phyloP scores from a whole-genome alignment of 225 moss, liverwort and hornwort species.

The Lunularia cruciata region DNA sequence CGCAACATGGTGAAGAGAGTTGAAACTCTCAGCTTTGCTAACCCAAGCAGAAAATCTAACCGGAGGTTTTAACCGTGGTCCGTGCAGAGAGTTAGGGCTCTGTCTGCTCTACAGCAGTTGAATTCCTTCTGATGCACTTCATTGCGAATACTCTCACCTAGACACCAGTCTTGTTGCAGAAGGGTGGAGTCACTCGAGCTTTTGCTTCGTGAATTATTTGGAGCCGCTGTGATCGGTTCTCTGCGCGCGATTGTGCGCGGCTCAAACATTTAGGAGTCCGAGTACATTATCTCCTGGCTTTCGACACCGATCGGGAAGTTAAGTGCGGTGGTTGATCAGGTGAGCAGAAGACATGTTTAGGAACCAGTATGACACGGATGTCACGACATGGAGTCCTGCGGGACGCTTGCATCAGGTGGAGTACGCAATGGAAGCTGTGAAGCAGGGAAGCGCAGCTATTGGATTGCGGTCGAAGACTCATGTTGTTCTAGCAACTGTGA shows the following conservation, averaged over 20 bases:
- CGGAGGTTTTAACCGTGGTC: too few relatives aligned
- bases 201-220: background rate
- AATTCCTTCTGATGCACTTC: background rate
- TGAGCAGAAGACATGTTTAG: slow-evolving; percentile 61
- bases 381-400: slow-evolving; percentile 97
- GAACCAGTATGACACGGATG: slow-evolving; percentile 97
- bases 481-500: slow-evolving; percentile 86
- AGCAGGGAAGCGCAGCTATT: slow-evolving; percentile 94
- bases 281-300: background rate
- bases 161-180: background rate
- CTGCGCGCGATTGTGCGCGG: background rate
- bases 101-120: background rate
- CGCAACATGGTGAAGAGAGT: too few relatives aligned
- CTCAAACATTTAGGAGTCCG: too few relatives aligned
- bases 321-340: background rate
- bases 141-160: background rate
- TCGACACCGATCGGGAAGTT: background rate
- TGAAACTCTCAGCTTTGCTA: too few relatives aligned
- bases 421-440: slow-evolving; percentile 98
- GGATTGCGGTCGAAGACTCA: slow-evolving; percentile 82
- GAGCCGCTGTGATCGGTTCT: background rate
- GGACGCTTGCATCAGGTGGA: slow-evolving; percentile 96
- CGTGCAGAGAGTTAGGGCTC: background rate
- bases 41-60: too few relatives aligned
- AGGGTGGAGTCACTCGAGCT: background rate